A percentile compares a stretch with the other conserved stretches of the same genome.
phyloP scores from a whole-genome alignment of 2,329 filamentous ascomycete species.

The Hortaea werneckii region DNA sequence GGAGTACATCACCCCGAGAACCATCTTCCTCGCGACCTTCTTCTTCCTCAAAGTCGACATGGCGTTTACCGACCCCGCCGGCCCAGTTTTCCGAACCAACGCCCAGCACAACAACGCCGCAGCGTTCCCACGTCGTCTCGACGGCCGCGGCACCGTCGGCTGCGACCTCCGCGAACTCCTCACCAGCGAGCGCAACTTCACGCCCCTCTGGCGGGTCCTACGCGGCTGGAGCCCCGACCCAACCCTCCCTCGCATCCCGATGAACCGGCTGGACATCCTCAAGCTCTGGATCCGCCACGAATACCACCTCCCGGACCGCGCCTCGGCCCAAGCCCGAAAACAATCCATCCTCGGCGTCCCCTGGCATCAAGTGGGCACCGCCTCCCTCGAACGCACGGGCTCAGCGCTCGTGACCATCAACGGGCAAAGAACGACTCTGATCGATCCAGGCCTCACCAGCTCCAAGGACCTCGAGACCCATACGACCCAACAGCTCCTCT shows the following conservation, averaged over 20 bases:
- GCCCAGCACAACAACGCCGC: slow-evolving; percentile 4
- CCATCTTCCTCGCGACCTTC: slow-evolving; percentile 52
- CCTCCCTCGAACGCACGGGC: slow-evolving; percentile 41
- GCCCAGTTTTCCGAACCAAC: slow-evolving; percentile 8
- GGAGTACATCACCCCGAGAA: slow-evolving; percentile 46
- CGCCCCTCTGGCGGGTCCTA: slow-evolving; percentile 47
- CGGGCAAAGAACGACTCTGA: background rate
- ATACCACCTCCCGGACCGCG: slow-evolving; percentile 27
- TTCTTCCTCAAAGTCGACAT: slow-evolving; percentile 66
- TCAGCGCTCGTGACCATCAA: slow-evolving; percentile 1
- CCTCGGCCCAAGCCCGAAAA: slow-evolving; percentile 15
- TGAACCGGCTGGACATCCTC: slow-evolving; percentile 42
- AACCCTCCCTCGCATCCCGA: slow-evolving; percentile 8
- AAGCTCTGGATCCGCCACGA: slow-evolving; percentile 50
- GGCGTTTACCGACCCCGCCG: slow-evolving; percentile 54
- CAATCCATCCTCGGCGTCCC: slow-evolving; percentile 43
- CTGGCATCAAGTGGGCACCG: slow-evolving; percentile 41
- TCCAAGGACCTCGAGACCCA: background rate
- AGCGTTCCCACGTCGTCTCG: slow-evolving; percentile 1
- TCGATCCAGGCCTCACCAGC: slow-evolving; percentile 6
- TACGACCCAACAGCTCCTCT: slow-evolving; percentile 5
- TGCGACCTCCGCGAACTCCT: slow-evolving; percentile 45
- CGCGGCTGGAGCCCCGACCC: slow-evolving; percentile 43
- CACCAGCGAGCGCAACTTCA: slow-evolving; percentile 20
- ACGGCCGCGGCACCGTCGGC: slow-evolving; percentile 22